These are phyloP conservation scores for Agaricus sinodeliciosus DNA, from an alignment of 768 basidiomycete species.

Conservation along the genomic window DNA sequence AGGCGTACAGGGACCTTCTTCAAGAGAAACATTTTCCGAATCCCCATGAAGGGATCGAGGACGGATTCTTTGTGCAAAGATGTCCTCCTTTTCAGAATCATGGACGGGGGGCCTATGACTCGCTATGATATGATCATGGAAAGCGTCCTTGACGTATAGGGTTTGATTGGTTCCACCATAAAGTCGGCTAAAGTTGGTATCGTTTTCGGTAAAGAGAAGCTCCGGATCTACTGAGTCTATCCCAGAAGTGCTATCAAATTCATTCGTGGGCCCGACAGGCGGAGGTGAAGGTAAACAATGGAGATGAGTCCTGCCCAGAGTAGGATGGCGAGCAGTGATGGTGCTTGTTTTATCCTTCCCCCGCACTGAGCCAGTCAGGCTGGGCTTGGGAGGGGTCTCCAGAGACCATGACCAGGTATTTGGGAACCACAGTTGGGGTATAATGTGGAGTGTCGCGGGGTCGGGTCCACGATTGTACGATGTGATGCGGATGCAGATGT, in stretches of 20 bases:
- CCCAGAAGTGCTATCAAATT: constrained; percentile 55
- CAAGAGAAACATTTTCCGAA: constrained; percentile 31
- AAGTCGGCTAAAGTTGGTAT: constrained; percentile 89
- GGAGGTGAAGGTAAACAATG: constrained; percentile 92
- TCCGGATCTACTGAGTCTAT: constrained; percentile 73
- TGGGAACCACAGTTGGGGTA: constrained; percentile 95
- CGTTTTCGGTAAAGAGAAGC: constrained; percentile 93
- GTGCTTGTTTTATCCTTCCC: constrained; percentile 46
- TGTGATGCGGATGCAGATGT: constrained; percentile 88
- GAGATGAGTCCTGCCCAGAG: constrained; percentile 70
- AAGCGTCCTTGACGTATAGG: constrained; percentile 90
- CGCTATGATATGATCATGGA: constrained; percentile 95
- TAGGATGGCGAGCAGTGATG: constrained; percentile 67
- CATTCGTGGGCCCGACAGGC: constrained; percentile 70
- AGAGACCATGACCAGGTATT: constrained; percentile 97
- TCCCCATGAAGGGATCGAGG: constrained; percentile 38
- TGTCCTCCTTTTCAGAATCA: constrained; percentile 34
- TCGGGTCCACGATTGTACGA: constrained; percentile 96
- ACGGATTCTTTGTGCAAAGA: constrained; percentile 45
- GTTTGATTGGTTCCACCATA: constrained; percentile 85
- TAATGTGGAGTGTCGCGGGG: constrained; percentile 85
- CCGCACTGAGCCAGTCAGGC: constrained; percentile 45
- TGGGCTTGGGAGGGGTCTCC: constrained; percentile 61
- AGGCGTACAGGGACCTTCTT: constrained; percentile 55
- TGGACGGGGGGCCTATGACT: constrained; percentile 63